A percentile compares a stretch with the other conserved stretches of the same genome.
phyloP scores from a whole-genome alignment of 1,139 yeast genomes.

The Fermentozyma sake region DNA sequence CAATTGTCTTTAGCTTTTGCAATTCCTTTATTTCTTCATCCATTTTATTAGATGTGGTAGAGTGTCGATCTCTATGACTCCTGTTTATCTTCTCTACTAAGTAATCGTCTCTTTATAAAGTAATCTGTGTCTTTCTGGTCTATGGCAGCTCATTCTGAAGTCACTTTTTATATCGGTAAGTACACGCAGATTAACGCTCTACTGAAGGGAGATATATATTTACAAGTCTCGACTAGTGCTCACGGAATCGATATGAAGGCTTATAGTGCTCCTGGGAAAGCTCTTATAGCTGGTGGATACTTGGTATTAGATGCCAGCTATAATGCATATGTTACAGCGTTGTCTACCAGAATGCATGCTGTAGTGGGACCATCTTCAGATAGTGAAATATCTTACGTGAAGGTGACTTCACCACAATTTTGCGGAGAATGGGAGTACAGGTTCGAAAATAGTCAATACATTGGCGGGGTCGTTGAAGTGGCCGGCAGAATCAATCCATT shows the following conservation, averaged over 20 bases:
- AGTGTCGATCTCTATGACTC: no score
- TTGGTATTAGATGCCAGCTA: constrained; percentile 77
- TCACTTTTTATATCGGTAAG: no score
- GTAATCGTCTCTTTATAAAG: no score
- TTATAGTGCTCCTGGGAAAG: constrained; percentile 94
- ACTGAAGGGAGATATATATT: no score
- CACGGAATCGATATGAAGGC: no score
- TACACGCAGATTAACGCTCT: no score
- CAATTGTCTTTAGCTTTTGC: constrained; percentile 49
- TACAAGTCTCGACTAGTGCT: no score
- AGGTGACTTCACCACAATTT: constrained; percentile 78
- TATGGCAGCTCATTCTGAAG: no score
- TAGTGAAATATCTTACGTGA: constrained; percentile 34
- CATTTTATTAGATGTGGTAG: no score
- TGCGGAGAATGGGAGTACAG: constrained; percentile 67
- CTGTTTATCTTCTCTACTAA: no score
- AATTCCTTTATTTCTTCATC: no score
- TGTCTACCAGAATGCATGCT: constrained; percentile 88
- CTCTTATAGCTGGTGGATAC: constrained; percentile 91
- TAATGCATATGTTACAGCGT: constrained; percentile 77
- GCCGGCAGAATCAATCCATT: constrained; percentile 61
- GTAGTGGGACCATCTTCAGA: constrained; percentile 28
- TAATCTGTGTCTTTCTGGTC: no score
- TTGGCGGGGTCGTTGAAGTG: constrained; percentile 14
- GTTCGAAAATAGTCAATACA: constrained; percentile 10